These are phyloP conservation scores for Crithidia fasciculata DNA, from an alignment of 208 protist species.

Conservation along the genomic window DNA sequence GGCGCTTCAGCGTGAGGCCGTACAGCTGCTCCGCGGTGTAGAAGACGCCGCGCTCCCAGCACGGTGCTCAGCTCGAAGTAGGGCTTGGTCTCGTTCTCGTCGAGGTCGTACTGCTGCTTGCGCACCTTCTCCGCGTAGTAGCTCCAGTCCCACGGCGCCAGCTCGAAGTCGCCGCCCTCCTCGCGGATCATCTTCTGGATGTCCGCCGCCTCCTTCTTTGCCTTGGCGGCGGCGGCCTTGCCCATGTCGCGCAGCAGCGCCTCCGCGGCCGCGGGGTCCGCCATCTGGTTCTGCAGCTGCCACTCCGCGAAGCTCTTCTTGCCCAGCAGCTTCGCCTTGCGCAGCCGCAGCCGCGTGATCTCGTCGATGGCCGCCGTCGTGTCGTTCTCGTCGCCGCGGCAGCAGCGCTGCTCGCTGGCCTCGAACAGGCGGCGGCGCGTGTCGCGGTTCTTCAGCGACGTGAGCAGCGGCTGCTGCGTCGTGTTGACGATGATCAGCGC, in stretches of 20 bases:
- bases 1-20: conserved; percentile 46
- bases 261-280: conserved; percentile 32
- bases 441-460: conserved; percentile 38
- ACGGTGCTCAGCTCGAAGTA: conserved; percentile 67
- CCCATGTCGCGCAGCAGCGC: conserved; percentile 37
- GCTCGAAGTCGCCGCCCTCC: conserved; percentile 36
- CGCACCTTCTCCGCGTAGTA: conserved; percentile 59
- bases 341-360: conserved; percentile 41
- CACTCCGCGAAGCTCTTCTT: conserved; percentile 60
- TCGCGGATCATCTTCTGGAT: conserved; percentile 33
- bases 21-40: conserved; percentile 63
- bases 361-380: conserved; percentile 35
- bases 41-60: conserved; percentile 59
- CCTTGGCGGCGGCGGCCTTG: neutral
- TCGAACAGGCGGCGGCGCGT: conserved; percentile 49
- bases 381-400: conserved; percentile 24
- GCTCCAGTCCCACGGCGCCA: conserved; percentile 61
- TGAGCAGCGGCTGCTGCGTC: conserved; percentile 57
- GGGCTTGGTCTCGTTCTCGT: conserved; percentile 52
- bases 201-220: conserved; percentile 36
- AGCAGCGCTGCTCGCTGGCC: conserved; percentile 32
- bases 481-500: conserved; percentile 58
- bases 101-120: conserved; percentile 47
- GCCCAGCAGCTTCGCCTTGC: conserved; percentile 52
- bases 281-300: conserved; percentile 58